Conservation (phyloP, 495 filamentous ascomycete genomes). For the Apiosordaria backusii region DNA sequence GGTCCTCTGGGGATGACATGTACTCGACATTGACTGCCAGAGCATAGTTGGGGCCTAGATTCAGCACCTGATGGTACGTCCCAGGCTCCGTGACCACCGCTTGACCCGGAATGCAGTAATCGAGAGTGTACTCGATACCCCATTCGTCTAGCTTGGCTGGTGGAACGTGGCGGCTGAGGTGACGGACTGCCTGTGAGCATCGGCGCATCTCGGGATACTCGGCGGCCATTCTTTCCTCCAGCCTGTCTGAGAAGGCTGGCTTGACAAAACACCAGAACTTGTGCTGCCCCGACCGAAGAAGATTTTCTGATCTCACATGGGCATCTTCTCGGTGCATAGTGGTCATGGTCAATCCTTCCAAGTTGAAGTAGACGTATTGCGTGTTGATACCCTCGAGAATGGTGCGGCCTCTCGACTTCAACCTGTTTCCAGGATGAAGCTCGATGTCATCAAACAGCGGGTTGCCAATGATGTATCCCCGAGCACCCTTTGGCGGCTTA, state of each 20-base stretch:
- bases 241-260: slow-evolving; percentile 21
- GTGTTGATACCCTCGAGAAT: slow-evolving; percentile 33
- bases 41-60: slow-evolving; percentile 34
- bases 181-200: slow-evolving; percentile 34
- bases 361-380: slow-evolving; percentile 37
- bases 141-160: slow-evolving; percentile 30
- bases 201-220: slow-evolving; percentile 29
- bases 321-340: slow-evolving; percentile 37
- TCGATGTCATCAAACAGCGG: slow-evolving; percentile 34
- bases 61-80: slow-evolving; percentile 37
- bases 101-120: slow-evolving; percentile 35
- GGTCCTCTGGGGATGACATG: slow-evolving; percentile 30
- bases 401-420: slow-evolving; percentile 27
- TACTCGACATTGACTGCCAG: slow-evolving; percentile 37
- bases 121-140: slow-evolving; percentile 36
- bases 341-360: slow-evolving; percentile 32
- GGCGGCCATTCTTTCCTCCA: slow-evolving; percentile 27
- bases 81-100: slow-evolving; percentile 34
- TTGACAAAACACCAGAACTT: slow-evolving; percentile 39
- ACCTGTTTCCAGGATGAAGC: slow-evolving; percentile 32
- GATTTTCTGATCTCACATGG: slow-evolving; percentile 34
- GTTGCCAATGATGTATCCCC: slow-evolving; percentile 35
- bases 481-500: slow-evolving; percentile 25
- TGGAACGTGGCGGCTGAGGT: slow-evolving; percentile 34
- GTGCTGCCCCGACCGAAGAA: slow-evolving; percentile 32